Evolutionary conservation across 768 basidiomycete genomes (phyloP), one percentile per base, ranked within the genome.

Genomic region (Nevesoporus exiguus): DNA sequence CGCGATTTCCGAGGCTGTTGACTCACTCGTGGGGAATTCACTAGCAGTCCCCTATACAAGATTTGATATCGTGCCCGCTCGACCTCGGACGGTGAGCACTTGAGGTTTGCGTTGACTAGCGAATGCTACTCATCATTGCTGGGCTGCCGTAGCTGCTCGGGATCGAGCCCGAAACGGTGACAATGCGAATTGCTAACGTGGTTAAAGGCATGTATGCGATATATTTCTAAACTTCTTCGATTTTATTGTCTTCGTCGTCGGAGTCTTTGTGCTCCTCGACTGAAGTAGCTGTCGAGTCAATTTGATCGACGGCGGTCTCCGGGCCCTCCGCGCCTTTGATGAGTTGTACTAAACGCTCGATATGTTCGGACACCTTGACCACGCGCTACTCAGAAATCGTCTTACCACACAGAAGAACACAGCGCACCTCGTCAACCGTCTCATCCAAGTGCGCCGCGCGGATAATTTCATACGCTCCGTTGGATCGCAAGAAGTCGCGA

Each of bases 391-490:
- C 15, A 44, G 44, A 17, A 25, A 41, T 19, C 14, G 25, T 46
- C 15, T 25, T 25, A 24, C 17, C 21, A 43, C 6, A 52, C 19
- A 34, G 39, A 56, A 44, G 9, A 31, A 27, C 25, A 13, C 42
- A 42, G 70, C 77, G 43, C 47, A 88, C 93, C 72, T 85, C 84
- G 40, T 93, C 91, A 19, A 86, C 86, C 7, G 72, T 78, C 71
- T 98, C 97, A 22, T 77, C 78, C 59, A 85, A 78, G 68, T 99
- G 96, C 8, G 86, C 73, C 6, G 78, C 82, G 27, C 91, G 77
- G 24, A 98, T 74, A 44, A 98, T 85, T 66, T 88, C 85, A 69
- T 98, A 98, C 7, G 89, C 88, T 0, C 95, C 96, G 55, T 89
- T 78, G 22, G 76, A 73, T 27, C 97, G 79, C 54, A 93, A 76